A percentile compares a stretch with the other conserved stretches of the same genome.
Conservation (phyloP, 768 basidiomycete genomes). For the Kwoniella heveanensis region DNA sequence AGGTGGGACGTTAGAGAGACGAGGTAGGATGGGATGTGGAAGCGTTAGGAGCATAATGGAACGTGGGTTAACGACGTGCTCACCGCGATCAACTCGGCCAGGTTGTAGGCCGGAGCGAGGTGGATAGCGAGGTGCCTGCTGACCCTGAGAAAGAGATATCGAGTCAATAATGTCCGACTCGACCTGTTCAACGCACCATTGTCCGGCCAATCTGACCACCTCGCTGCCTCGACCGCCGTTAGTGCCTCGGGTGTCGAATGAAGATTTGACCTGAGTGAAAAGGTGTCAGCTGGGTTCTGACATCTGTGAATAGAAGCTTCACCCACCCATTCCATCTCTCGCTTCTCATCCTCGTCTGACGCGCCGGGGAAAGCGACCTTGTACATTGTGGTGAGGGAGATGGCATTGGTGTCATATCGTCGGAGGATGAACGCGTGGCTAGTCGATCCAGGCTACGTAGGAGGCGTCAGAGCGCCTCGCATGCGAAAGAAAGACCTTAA, state of each 20-base stretch:
- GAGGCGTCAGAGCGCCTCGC: background rate
- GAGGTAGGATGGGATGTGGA: too few species aligned
- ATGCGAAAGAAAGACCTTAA: slow-evolving; percentile 11
- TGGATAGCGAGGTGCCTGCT: slow-evolving; percentile 63
- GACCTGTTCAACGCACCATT: slow-evolving; percentile 61
- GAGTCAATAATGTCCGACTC: slow-evolving; percentile 7
- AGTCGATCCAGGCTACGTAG: slow-evolving; percentile 55
- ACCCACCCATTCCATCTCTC: slow-evolving; percentile 72
- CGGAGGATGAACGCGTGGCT: slow-evolving; percentile 91
- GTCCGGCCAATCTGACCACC: slow-evolving; percentile 81
- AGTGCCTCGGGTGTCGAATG: slow-evolving; percentile 72
- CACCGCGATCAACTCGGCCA: slow-evolving; percentile 59
- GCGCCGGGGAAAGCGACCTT: slow-evolving; percentile 89
- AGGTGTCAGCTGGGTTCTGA: slow-evolving; percentile 2
- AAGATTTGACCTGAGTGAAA: slow-evolving; percentile 62
- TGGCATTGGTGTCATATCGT: slow-evolving; percentile 87
- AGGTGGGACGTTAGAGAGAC: background rate
- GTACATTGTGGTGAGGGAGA: slow-evolving; percentile 94
- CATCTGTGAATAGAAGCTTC: background rate
- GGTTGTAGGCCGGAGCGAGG: slow-evolving; percentile 69
- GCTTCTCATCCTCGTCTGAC: slow-evolving; percentile 72
- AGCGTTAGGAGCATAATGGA: too few species aligned
- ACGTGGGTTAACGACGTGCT: too few species aligned
- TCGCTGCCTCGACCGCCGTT: slow-evolving; percentile 68
- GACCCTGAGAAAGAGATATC: slow-evolving; percentile 38